These are phyloP conservation scores for Cutaneotrichosporon sp. DNA, from an alignment of 1,284 basidiomycete genomes.

Conservation along the genomic window DNA sequence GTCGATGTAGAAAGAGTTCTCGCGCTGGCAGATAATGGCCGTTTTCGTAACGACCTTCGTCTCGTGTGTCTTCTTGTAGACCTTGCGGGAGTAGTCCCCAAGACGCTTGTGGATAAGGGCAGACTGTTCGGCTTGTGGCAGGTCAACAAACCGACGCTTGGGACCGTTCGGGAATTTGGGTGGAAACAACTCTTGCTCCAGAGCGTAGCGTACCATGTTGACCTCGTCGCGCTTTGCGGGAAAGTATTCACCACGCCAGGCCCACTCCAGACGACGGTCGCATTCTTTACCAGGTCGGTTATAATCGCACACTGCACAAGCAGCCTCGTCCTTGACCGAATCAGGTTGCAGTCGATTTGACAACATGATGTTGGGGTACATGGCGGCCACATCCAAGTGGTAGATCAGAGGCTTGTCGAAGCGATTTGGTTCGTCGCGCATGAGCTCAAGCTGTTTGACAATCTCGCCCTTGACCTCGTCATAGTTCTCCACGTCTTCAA, in stretches of 20 bases:
- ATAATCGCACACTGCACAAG: constrained; percentile 97
- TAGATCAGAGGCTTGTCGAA: constrained; percentile 94
- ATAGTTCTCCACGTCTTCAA: constrained; percentile 91
- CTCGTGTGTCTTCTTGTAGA: constrained; percentile 99
- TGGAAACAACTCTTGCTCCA: constrained; percentile 92
- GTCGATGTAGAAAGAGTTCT: constrained; percentile 99
- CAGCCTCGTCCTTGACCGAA: constrained; percentile 93
- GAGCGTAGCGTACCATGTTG: constrained; percentile 97
- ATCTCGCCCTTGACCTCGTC: constrained; percentile 85
- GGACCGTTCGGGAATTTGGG: constrained; percentile 68
- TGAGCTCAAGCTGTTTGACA: constrained; percentile 68
- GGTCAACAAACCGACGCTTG: constrained; percentile 75
- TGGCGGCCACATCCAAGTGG: constrained; percentile 97
- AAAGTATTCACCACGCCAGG: constrained; percentile 98
- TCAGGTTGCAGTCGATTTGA: constrained; percentile 98
- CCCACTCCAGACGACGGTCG: constrained; percentile 92
- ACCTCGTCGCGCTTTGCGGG: constrained; percentile 96
- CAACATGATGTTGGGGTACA: constrained; percentile 99
- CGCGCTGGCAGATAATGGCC: constrained; percentile 93
- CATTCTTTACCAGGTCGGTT: constrained; percentile 94
- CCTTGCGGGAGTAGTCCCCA: constrained; percentile 96
- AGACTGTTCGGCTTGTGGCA: constrained; percentile 81
- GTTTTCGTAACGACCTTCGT: constrained; percentile 92
- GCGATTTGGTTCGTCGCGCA: constrained; percentile 87
- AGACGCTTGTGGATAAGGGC: constrained; percentile 92